Evolutionary conservation across 371 early-diverging fungal genomes (phyloP), one percentile per base, ranked within the genome.

Genomic region (Lichtheimia ornata): DNA sequence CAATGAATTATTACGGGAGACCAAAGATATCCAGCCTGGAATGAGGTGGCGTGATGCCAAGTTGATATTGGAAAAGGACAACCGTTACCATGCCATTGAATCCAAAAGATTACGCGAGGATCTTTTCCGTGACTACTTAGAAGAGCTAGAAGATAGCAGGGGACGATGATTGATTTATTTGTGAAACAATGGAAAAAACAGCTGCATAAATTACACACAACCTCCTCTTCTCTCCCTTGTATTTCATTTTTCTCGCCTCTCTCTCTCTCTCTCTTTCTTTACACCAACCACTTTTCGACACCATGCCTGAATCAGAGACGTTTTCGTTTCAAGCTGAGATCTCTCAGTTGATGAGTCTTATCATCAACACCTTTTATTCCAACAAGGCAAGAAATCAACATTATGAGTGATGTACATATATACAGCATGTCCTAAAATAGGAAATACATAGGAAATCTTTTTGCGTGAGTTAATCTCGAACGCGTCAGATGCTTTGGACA

Each of bases 301-400:
- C 15, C 3, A 27, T 40, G 25, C 15, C 53, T 60, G 79, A 74
- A 66, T 76, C 81, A 61, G 90, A 91, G 72, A 88, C 89, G 40
- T 91, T 90, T 75, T 86, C 88, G 59, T 94, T 95, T 88, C 96
- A 96, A 85, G 92, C 92, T 88, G 93, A 92, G 83, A 89, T 93
- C 70, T 88, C 89, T 84, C 93, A 94, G 91, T 79, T 97, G 75
- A 94, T 97, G 94, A 88, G 86, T 70, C 92, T 95, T 72, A 94
- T 97, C 82, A 79, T 79, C 74, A 79, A 75, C 72, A 79, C 76
- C 50, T 79, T 79, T 68, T 79, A 79, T 59, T 79, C 79, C 15
- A 79, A 79, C 74, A 79, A 79, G 74, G 77, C 72, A 77, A 22
- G 22, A 22, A 66, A 9, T 42, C 12, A 35, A 55, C 20, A 22